phyloP scores from a whole-genome alignment of 1,139 yeast genomes.

The Casaregolazyma lundiana region DNA sequence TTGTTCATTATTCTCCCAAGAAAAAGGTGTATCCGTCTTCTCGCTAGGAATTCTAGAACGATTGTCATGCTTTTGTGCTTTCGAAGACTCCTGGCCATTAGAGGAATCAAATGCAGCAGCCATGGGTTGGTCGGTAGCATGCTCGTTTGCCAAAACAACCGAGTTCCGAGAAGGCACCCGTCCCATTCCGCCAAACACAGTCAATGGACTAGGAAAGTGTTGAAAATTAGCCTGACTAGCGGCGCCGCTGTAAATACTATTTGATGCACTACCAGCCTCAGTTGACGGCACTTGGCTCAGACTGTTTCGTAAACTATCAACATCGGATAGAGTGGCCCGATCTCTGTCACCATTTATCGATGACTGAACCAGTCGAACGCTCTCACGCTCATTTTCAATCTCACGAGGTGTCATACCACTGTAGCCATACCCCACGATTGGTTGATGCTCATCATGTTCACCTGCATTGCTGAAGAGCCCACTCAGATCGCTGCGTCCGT shows the following conservation, averaged over 20 bases:
- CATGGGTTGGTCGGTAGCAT: constrained; percentile 7
- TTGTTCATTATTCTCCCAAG: neutral
- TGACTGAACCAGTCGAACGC: constrained; percentile 7
- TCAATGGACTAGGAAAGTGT: constrained; percentile 1
- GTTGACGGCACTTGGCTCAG: neutral
- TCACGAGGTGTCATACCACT: constrained; percentile 1
- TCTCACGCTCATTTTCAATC: constrained; percentile 3
- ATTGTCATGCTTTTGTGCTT: neutral
- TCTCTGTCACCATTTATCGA: neutral
- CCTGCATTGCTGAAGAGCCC: constrained; percentile 5
- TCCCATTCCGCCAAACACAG: constrained; percentile 5
- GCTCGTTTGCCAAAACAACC: constrained; percentile 5
- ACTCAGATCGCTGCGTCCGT: constrained; percentile 6
- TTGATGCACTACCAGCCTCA: neutral
- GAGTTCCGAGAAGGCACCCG: constrained; percentile 8
- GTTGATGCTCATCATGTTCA: constrained; percentile 5
- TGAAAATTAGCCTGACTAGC: neutral
- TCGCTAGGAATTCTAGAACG: neutral
- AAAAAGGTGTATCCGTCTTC: neutral
- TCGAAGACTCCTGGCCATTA: neutral
- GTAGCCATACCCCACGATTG: neutral
- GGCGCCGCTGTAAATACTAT: neutral
- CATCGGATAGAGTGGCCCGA: constrained; percentile 7
- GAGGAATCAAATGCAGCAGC: neutral
- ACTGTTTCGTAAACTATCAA: constrained; percentile 4